A percentile compares a stretch with the other conserved stretches of the same genome.
Conservation (phyloP, 306 rosid species). For the Cucurbita maxima region DNA sequence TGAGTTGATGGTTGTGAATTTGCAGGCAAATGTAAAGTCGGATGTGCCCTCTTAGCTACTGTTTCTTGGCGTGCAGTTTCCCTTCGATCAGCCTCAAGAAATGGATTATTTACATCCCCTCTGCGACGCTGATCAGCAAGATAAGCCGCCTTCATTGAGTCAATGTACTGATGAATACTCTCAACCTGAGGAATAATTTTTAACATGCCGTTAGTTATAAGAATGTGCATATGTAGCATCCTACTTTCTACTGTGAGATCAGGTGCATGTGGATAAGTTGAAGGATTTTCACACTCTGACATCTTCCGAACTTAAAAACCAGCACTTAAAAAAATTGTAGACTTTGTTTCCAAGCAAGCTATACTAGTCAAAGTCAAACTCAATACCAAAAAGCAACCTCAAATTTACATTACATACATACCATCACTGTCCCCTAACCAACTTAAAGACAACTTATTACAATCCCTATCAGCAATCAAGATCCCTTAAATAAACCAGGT, state of each 20-base stretch:
- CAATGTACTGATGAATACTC: slow-evolving; percentile 84
- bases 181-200: slow-evolving; percentile 53
- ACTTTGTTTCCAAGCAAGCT: neutral
- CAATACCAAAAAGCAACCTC: neutral
- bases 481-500: neutral
- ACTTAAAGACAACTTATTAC: neutral
- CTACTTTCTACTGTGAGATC: neutral
- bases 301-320: neutral
- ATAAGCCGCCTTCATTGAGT: slow-evolving; percentile 82
- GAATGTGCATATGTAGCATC: slow-evolving; percentile 8
- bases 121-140: slow-evolving; percentile 68
- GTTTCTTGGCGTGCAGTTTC: slow-evolving; percentile 95
- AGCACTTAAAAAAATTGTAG: neutral
- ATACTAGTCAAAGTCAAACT: neutral
- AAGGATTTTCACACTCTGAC: neutral
- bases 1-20: slow-evolving; percentile 74
- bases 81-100: slow-evolving; percentile 91
- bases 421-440: neutral
- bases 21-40: slow-evolving; percentile 72
- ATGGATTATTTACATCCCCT: slow-evolving; percentile 84
- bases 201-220: slow-evolving; percentile 10
- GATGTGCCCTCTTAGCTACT: slow-evolving; percentile 85
- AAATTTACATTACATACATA: neutral
- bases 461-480: neutral
- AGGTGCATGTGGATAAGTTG: neutral